Evolutionary conservation across 768 basidiomycete species (phyloP), one percentile per base, ranked within the genome.

Genomic region (Lactarius deliciosus): DNA sequence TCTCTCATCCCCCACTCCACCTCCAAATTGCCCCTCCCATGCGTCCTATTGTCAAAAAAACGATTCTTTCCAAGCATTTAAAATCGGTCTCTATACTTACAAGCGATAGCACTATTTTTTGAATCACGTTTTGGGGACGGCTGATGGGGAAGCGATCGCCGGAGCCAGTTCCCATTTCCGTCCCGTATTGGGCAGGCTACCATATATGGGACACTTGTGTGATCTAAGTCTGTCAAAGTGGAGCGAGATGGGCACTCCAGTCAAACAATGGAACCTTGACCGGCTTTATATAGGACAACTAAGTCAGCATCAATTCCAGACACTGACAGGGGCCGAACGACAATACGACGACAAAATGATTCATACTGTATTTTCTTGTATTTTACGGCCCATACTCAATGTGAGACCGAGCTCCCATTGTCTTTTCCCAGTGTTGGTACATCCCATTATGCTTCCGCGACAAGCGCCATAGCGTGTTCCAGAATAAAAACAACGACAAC

Each of bases 81-180:
- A 43, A 4, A 34, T 47, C 47, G 1, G 1, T 58, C 7, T 8
- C 30, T 54, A 30, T n/a, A 7, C 3, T 45, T n/a, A 16, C 7
- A 38, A 62, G 28, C 32, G 18, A n/a, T 28, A 58, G 40, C 30
- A 18, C 38, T 22, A 56, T 67, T 67, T 64, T 66, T 67, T 45
- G 5, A 7, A 32, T 9, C 36, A 38, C 40, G 25, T 34, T 59
- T 25, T 36, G 16, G 6, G 32, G 57, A 55, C 22, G 50, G 41
- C 58, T 22, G 20, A 60, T 63, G 62, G 57, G 57, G 32, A n/a
- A 57, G 66, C 62, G 66, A 64, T 67, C 66, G 62, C 66, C 66
- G 66, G 66, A 67, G 55, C 22, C 53, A 28, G 45, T 47, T 55
- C 20, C 40, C 32, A 47, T 57, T 41, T 60, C 41, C 30, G 28